These are phyloP conservation scores for Lagenaria siceraria DNA, from an alignment of 306 rosid species.

Conservation along the genomic window DNA sequence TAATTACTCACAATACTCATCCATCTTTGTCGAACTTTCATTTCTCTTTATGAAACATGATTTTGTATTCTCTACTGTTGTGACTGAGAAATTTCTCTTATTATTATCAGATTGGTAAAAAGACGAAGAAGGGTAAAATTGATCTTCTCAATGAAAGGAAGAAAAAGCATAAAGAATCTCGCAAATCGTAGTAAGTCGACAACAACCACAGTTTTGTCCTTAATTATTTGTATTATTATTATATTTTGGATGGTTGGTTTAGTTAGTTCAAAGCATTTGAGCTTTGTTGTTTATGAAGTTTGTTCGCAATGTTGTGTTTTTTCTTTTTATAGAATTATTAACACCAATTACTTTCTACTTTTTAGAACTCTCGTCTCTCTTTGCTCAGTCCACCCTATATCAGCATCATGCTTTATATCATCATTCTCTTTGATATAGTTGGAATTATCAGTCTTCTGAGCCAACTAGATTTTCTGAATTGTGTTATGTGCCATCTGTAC, in stretches of 20 bases:
- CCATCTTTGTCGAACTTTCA: neutral
- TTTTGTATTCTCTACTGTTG: neutral
- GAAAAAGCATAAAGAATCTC: constrained; percentile 42
- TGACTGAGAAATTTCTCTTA: neutral
- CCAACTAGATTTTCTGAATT: no score
- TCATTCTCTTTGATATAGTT: neutral
- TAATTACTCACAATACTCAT: neutral
- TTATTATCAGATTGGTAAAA: constrained; percentile 38
- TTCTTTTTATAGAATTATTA: neutral
- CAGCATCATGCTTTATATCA: neutral
- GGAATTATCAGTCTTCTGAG: neutral
- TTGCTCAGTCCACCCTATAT: neutral
- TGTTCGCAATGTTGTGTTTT: neutral
- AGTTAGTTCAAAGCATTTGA: neutral
- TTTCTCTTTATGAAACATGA: neutral
- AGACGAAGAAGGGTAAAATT: constrained; percentile 34
- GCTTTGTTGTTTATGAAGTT: neutral
- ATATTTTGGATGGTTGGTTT: neutral
- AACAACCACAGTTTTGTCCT: neutral
- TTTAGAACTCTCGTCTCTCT: neutral
- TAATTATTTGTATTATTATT: neutral
- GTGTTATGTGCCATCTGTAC: no score
- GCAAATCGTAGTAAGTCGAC: constrained; percentile 7
- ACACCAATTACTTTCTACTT: neutral
- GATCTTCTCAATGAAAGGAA: constrained; percentile 44